Evolutionary conservation across 352 stramenopile genomes (phyloP).

Genomic region (Phytophthora europaea): DNA sequence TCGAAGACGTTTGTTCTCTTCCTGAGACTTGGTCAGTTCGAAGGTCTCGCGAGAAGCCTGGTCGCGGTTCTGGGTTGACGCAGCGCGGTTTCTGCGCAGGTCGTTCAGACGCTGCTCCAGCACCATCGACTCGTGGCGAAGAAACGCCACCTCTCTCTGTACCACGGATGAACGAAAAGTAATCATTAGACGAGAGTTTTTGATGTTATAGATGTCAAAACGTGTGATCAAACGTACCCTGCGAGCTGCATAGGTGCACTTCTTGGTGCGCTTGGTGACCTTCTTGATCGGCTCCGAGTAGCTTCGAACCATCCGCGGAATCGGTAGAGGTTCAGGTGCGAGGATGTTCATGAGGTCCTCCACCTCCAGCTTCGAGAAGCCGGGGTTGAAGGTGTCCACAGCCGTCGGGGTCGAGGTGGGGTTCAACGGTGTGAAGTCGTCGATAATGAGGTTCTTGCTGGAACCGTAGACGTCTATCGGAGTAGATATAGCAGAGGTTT

Average conservation of each 20-base stretch:
- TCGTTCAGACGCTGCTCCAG: slow-evolving; percentile 50
- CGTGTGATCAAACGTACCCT: slow-evolving; percentile 37
- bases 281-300: slow-evolving; percentile 43
- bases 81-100: slow-evolving; percentile 31
- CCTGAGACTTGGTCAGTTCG: slow-evolving; percentile 40
- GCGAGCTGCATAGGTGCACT: slow-evolving; percentile 71
- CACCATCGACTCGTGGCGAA: slow-evolving; percentile 43
- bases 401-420: slow-evolving; percentile 42
- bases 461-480: slow-evolving; percentile 18
- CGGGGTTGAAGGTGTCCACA: slow-evolving; percentile 45
- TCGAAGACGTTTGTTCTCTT: slow-evolving; percentile 60
- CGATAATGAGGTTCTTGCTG: slow-evolving; percentile 22
- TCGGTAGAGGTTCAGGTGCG: slow-evolving; percentile 30
- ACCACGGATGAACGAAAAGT: slow-evolving; percentile 19
- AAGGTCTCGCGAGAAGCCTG: slow-evolving; percentile 36
- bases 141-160: slow-evolving; percentile 58
- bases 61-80: slow-evolving; percentile 26
- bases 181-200: background rate
- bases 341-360: slow-evolving; percentile 52
- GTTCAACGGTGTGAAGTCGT: slow-evolving; percentile 51
- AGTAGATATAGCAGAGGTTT: background rate
- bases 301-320: slow-evolving; percentile 32
- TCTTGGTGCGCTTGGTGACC: slow-evolving; percentile 51
- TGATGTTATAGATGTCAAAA: background rate
- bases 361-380: slow-evolving; percentile 49